Evolutionary conservation across 257 asterid species (phyloP).

Genomic region (Agastache rugosa): DNA sequence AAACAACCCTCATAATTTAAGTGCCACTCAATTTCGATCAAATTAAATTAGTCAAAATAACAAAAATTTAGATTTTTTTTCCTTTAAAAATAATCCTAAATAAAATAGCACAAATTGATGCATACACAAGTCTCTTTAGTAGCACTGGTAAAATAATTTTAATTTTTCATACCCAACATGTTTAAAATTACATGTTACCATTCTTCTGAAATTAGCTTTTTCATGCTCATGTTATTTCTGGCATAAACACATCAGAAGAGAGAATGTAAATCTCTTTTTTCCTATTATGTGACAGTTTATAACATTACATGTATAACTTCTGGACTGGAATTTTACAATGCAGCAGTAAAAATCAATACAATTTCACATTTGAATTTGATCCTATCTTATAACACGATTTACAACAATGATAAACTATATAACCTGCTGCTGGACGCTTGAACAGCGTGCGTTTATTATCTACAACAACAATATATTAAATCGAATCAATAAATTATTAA

Average conservation of each 20-base stretch:
- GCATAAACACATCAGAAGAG: neutral
- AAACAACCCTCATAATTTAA: too few species aligned
- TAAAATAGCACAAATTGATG: neutral
- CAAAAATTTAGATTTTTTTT: too few species aligned
- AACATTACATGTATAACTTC: constrained; percentile 8
- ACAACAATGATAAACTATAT: constrained; percentile 24
- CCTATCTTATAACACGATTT: neutral
- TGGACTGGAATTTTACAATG: neutral
- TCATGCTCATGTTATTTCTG: neutral
- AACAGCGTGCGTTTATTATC: neutral
- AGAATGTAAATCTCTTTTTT: neutral
- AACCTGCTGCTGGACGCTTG: neutral
- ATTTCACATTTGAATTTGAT: constrained; percentile 1
- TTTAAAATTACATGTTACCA: neutral
- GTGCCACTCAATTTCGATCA: too few species aligned
- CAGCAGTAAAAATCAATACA: neutral
- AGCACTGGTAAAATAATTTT: neutral
- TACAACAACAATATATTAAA: constrained; percentile 2
- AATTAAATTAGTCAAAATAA: too few species aligned
- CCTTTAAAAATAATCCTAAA: neutral
- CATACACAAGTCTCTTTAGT: neutral
- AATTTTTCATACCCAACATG: neutral
- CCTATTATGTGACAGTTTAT: neutral
- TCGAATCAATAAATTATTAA: neutral
- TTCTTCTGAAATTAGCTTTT: too few species aligned